Conservation (phyloP, 805 yeast species). For the Ogataea philodendri region DNA sequence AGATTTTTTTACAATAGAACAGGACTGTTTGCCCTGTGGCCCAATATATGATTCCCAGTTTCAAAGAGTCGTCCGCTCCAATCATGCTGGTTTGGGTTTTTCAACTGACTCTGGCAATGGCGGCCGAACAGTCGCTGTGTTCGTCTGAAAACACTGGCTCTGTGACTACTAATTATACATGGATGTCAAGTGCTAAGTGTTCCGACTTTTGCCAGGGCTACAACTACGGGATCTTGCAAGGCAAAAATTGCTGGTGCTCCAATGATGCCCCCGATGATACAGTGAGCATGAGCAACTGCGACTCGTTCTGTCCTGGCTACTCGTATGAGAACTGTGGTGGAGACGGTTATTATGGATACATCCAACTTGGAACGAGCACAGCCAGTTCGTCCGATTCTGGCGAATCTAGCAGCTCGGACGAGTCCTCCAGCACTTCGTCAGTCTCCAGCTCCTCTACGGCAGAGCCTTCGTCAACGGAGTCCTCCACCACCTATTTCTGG, state of each 20-base stretch:
- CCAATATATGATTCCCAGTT: background rate
- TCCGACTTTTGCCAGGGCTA: slow-evolving; percentile 38
- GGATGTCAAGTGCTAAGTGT: slow-evolving; percentile 44
- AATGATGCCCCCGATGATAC: slow-evolving; percentile 41
- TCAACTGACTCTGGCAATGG: background rate
- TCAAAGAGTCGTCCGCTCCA: no score
- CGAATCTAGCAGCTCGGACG: no score
- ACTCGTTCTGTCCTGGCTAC: slow-evolving; percentile 44
- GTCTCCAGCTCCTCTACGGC: slow-evolving; percentile 7
- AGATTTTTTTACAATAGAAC: slow-evolving; percentile 7
- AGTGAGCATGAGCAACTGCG: slow-evolving; percentile 36
- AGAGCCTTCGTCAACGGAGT: slow-evolving; percentile 2
- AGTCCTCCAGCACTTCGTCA: background rate
- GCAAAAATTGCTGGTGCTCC: slow-evolving; percentile 48
- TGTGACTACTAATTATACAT: slow-evolving; percentile 14
- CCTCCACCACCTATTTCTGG: slow-evolving; percentile 1
- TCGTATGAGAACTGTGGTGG: slow-evolving; percentile 41
- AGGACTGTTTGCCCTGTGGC: slow-evolving; percentile 1
- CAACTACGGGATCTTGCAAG: slow-evolving; percentile 46
- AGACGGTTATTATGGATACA: slow-evolving; percentile 26
- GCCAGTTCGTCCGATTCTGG: background rate
- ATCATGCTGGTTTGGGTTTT: slow-evolving; percentile 4
- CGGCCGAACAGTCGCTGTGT: slow-evolving; percentile 23
- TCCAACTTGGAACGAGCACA: slow-evolving; percentile 7
- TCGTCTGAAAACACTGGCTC: slow-evolving; percentile 30